Percentiles rank a stretch among this genome's conserved stretches.
Evolutionary conservation across 371 early-diverging fungal genomes (phyloP).

Genomic region (Rhizopus sp.): DNA sequence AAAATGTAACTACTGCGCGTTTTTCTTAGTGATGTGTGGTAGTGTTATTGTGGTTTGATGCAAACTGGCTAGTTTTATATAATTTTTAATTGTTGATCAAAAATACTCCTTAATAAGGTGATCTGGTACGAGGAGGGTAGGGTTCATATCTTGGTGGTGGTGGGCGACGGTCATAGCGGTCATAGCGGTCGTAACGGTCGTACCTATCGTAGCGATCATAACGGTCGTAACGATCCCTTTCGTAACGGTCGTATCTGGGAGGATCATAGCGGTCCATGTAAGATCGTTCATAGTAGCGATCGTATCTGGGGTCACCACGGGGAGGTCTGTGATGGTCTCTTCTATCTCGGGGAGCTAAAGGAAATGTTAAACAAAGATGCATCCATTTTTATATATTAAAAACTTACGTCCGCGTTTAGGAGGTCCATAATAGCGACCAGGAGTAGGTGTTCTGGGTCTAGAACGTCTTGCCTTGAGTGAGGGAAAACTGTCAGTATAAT

Average conservation of each 20-base stretch:
- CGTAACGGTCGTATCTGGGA: conserved; percentile 55
- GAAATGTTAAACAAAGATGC: conserved; percentile 10
- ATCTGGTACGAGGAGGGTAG: conserved; percentile 55
- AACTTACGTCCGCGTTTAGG: conserved; percentile 59
- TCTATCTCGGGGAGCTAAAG: conserved; percentile 31
- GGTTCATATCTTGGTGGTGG: conserved; percentile 58
- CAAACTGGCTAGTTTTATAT: conserved; percentile 3
- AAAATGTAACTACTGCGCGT: not conserved
- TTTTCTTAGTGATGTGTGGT: not conserved
- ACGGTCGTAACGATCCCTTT: conserved; percentile 58
- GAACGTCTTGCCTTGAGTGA: conserved; percentile 63
- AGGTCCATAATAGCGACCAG: conserved; percentile 87
- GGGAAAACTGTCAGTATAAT: not conserved
- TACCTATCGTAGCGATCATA: conserved; percentile 57
- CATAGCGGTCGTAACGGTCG: conserved; percentile 52
- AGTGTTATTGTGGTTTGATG: not conserved
- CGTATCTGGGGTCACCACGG: conserved; percentile 44
- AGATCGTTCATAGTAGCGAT: conserved; percentile 56
- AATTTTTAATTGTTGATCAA: conserved; percentile 1
- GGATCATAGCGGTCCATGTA: conserved; percentile 59
- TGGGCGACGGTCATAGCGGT: conserved; percentile 61
- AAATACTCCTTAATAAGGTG: conserved; percentile 43
- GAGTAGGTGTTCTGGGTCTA: conserved; percentile 83
- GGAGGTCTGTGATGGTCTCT: conserved; percentile 44
- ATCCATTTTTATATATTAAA: not conserved